Percentiles rank a stretch among this genome's conserved stretches.
These are phyloP conservation scores for Strobilomyces dryophilus DNA, from an alignment of 768 basidiomycete species.

Conservation along the genomic window DNA sequence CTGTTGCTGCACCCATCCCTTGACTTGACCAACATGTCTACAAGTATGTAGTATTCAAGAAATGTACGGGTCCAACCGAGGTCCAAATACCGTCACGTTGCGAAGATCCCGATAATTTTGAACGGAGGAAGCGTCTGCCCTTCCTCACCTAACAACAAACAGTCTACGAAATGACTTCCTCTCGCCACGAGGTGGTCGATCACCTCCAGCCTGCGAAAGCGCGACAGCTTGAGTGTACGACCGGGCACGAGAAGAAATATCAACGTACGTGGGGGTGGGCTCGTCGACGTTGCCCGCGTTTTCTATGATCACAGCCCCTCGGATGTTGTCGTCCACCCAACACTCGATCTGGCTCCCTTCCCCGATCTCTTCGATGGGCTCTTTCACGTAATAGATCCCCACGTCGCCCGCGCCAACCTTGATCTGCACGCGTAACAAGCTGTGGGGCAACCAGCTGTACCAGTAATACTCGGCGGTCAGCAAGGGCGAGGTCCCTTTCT, in stretches of 20 bases:
- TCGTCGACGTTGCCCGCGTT: constrained; percentile 69
- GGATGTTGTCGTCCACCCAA: constrained; percentile 97
- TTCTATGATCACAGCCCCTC: constrained; percentile 69
- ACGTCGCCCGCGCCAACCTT: constrained; percentile 87
- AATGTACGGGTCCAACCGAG: background rate
- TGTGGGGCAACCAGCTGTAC: constrained; percentile 83
- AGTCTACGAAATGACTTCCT: constrained; percentile 94
- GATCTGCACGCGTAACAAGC: constrained; percentile 78
- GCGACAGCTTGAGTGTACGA: constrained; percentile 1
- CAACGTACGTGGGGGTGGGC: constrained; percentile 62
- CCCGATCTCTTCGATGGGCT: constrained; percentile 54
- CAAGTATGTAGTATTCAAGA: background rate
- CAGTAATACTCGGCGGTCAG: constrained; percentile 82
- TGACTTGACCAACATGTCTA: too few species aligned
- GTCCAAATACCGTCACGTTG: constrained; percentile 44
- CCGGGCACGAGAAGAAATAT: background rate
- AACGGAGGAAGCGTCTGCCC: constrained; percentile 75
- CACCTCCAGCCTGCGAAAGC: constrained; percentile 56
- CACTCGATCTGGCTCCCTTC: constrained; percentile 76
- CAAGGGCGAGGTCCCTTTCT: constrained; percentile 40
- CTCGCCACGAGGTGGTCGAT: constrained; percentile 85
- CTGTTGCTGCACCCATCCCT: too few species aligned
- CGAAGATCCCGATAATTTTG: constrained; percentile 89
- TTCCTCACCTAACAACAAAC: constrained; percentile 83
- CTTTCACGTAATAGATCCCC: constrained; percentile 84